phyloP scores from a whole-genome alignment of 805 yeast species.

The Peterozyma toletana region DNA sequence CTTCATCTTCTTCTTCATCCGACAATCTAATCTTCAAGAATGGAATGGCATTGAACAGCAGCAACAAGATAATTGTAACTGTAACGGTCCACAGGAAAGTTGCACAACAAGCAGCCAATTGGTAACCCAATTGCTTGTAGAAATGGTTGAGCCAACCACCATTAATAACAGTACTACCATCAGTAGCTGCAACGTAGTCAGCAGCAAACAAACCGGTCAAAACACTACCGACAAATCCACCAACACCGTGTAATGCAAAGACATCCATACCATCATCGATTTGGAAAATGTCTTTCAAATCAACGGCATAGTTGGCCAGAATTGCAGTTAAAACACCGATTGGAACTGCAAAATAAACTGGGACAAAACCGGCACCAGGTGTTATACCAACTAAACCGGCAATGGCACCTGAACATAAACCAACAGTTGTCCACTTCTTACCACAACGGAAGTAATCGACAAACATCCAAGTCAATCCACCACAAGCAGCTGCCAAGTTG shows the following conservation, averaged over 20 bases:
- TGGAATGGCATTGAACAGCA: conserved; percentile 68
- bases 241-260: conserved; percentile 89
- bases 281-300: conserved; percentile 59
- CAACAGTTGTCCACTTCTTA: conserved; percentile 87
- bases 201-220: conserved; percentile 92
- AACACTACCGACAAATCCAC: conserved; percentile 79
- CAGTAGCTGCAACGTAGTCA: conserved; percentile 79
- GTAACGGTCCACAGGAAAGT: conserved; percentile 70
- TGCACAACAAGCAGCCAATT: conserved; percentile 70
- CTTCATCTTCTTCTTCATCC: conserved; percentile 81
- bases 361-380: conserved; percentile 96
- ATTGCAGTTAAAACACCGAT: conserved; percentile 76
- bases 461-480: conserved; percentile 92
- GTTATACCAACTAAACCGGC: conserved; percentile 94
- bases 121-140: conserved; percentile 80
- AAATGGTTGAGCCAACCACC: conserved; percentile 91
- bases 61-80: conserved; percentile 63
- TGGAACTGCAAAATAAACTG: conserved; percentile 80
- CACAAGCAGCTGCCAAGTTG: conserved; percentile 87
- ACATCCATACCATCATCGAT: conserved; percentile 96
- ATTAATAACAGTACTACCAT: conserved; percentile 55
- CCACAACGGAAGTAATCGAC: conserved; percentile 84
- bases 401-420: conserved; percentile 89
- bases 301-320: conserved; percentile 81
- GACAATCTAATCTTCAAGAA: conserved; percentile 74